These are phyloP conservation scores for Gossypium davidsonii DNA, from an alignment of 441 rosid genomes.

Conservation along the genomic window DNA sequence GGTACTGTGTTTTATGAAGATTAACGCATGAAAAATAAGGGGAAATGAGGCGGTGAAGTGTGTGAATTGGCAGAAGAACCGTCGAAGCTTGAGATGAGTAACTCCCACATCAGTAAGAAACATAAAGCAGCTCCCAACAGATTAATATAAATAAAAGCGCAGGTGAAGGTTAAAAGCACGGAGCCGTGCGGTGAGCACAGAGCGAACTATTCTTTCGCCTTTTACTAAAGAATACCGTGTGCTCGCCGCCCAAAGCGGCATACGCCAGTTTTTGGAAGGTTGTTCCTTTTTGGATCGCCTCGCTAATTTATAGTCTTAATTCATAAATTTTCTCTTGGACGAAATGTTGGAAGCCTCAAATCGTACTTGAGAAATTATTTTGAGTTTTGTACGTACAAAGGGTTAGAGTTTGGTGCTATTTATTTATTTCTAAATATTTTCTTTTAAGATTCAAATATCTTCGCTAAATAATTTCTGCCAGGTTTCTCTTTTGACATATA, in stretches of 20 bases:
- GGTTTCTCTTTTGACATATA: too few relatives aligned
- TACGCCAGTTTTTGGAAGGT: too few relatives aligned
- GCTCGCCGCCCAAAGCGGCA: slow-evolving; percentile 3
- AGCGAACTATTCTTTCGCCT: slow-evolving; percentile 76
- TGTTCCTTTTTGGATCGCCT: too few relatives aligned
- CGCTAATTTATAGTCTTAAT: too few relatives aligned
- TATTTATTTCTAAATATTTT: too few relatives aligned
- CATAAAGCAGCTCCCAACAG: background rate
- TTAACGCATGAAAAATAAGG: background rate
- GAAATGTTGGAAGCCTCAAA: too few relatives aligned
- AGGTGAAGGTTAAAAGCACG: background rate
- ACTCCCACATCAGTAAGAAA: background rate
- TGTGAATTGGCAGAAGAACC: background rate
- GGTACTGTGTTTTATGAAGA: background rate
- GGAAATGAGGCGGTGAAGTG: background rate
- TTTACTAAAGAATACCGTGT: slow-evolving; percentile 74
- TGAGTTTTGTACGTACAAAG: too few relatives aligned
- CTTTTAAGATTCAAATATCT: too few relatives aligned
- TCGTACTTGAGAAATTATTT: too few relatives aligned
- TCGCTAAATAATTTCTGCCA: too few relatives aligned
- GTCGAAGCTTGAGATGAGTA: background rate
- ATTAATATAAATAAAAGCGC: background rate
- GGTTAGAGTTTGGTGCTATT: too few relatives aligned
- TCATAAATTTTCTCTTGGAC: too few relatives aligned
- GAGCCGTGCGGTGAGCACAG: slow-evolving; percentile 33